Evolutionary conservation across 139 green algal genomes (phyloP).

Genomic region (Chlorella ohadii): DNA sequence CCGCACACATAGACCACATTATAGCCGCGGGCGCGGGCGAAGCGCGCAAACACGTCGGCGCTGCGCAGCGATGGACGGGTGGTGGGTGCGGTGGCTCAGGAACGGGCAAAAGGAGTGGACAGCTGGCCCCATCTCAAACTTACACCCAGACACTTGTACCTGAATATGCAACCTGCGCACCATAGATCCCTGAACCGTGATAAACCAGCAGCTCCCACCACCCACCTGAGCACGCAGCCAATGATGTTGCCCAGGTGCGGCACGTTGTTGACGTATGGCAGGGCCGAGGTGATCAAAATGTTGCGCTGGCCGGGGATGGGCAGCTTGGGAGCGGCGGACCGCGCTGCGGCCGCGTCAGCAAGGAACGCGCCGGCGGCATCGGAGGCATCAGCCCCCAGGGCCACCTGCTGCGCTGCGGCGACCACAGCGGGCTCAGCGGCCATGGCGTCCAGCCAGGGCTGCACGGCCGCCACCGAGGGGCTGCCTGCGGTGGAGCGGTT

Average conservation of each 20-base stretch:
- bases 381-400: too few species aligned
- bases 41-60: slow-evolving; percentile 95
- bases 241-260: slow-evolving; percentile 99
- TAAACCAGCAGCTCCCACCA: too few species aligned
- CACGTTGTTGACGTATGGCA: slow-evolving; percentile 99
- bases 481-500: not conserved
- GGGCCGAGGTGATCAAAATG: slow-evolving; percentile 89
- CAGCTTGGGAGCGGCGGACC: slow-evolving; percentile 51
- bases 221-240: slow-evolving; percentile 88
- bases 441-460: slow-evolving; percentile 9
- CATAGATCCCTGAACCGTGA: too few species aligned
- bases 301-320: slow-evolving; percentile 67
- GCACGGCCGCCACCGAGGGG: not conserved
- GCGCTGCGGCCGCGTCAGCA: slow-evolving; percentile 48
- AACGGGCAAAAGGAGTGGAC: too few species aligned
- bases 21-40: slow-evolving; percentile 86
- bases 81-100: not conserved
- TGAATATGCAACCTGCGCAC: too few species aligned
- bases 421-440: slow-evolving; percentile 11
- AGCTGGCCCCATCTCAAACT: too few species aligned
- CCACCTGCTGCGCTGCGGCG: slow-evolving; percentile 5
- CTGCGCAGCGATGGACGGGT: slow-evolving; percentile 1
- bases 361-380: slow-evolving; percentile 25
- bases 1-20: slow-evolving; percentile 96
- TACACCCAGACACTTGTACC: too few species aligned